These are phyloP conservation scores for Agaricus blazei DNA, from an alignment of 768 basidiomycete genomes.

Conservation along the genomic window DNA sequence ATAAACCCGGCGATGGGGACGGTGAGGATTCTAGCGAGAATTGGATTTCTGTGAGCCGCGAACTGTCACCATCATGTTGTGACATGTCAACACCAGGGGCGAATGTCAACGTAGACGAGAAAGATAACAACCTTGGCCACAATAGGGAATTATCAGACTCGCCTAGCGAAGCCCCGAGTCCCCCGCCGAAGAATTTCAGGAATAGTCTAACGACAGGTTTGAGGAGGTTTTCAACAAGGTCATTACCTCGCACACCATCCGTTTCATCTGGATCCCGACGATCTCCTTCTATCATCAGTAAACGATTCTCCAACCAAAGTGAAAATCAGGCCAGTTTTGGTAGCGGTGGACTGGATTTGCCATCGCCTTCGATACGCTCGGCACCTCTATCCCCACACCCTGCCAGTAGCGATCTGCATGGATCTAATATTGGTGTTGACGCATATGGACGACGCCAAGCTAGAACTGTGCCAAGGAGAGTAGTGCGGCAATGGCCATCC, in stretches of 20 bases:
- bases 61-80: slow-evolving; percentile 12
- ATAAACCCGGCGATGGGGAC: not conserved
- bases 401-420: not conserved
- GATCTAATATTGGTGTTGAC: not conserved
- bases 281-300: slow-evolving; percentile 26
- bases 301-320: slow-evolving; percentile 24
- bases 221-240: slow-evolving; percentile 38
- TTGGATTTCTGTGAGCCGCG: slow-evolving; percentile 11
- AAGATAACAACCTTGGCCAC: not conserved
- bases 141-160: slow-evolving; percentile 13
- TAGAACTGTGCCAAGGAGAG: slow-evolving; percentile 17
- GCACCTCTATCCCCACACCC: slow-evolving; percentile 17
- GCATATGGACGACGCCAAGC: slow-evolving; percentile 10
- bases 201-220: slow-evolving; percentile 41
- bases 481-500: slow-evolving; percentile 41
- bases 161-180: slow-evolving; percentile 30
- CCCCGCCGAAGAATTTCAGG: slow-evolving; percentile 46
- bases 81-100: slow-evolving; percentile 15
- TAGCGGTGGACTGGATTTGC: slow-evolving; percentile 12
- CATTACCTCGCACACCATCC: slow-evolving; percentile 67
- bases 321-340: not conserved
- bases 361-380: slow-evolving; percentile 27
- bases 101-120: slow-evolving; percentile 7
- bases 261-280: slow-evolving; percentile 36
- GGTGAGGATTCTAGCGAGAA: slow-evolving; percentile 2